These are phyloP conservation scores for Amylocarpus encephaloides DNA, from an alignment of 2,329 filamentous ascomycete species.

Conservation along the genomic window DNA sequence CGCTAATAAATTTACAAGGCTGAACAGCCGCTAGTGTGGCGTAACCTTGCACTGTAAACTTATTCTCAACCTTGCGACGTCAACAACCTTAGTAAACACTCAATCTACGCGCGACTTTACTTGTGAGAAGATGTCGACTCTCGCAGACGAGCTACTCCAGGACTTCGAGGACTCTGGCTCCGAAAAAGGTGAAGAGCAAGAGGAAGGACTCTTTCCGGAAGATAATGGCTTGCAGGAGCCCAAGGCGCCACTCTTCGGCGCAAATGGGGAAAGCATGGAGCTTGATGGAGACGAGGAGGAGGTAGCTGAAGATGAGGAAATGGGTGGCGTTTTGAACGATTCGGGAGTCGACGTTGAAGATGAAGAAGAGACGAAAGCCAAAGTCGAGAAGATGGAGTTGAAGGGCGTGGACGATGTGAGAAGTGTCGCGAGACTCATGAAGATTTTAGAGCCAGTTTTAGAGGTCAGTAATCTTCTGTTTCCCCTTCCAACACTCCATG, in stretches of 20 bases:
- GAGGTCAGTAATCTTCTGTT: conserved; percentile 56
- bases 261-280: conserved; percentile 43
- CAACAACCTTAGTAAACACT: background rate
- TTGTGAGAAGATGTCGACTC: conserved; percentile 64
- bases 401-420: conserved; percentile 69
- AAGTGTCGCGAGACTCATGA: conserved; percentile 74
- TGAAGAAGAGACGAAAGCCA: conserved; percentile 65
- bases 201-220: conserved; percentile 38
- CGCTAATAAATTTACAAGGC: conserved; percentile 4
- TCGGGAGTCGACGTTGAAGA: conserved; percentile 45
- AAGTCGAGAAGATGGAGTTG: conserved; percentile 77
- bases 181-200: conserved; percentile 59
- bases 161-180: conserved; percentile 85
- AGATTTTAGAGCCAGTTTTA: conserved; percentile 71
- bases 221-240: conserved; percentile 34
- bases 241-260: conserved; percentile 27
- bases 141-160: conserved; percentile 87
- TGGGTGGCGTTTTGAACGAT: conserved; percentile 38
- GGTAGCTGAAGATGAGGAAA: conserved; percentile 54
- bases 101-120: conserved; percentile 4
- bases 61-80: background rate
- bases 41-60: background rate
- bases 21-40: background rate
- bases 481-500: conserved; percentile 27
- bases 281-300: conserved; percentile 56